Evolutionary conservation across 164 flowering plant species (phyloP), one percentile per base, ranked within the genome.

Genomic region (Saururus chinensis): DNA sequence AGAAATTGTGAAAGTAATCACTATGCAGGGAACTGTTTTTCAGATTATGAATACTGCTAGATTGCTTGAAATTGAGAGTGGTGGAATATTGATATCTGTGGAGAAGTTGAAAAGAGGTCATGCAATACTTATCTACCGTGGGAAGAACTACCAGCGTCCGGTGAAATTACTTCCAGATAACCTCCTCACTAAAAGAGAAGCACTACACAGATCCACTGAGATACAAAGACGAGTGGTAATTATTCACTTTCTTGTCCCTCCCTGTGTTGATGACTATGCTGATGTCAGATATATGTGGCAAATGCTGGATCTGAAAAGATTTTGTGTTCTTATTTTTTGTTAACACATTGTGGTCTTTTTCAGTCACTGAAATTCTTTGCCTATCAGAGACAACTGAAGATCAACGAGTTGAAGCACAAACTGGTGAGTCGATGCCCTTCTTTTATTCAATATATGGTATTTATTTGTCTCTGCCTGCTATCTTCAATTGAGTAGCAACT

Each of bases 211-310:
- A 63, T 92, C 97, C 41, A 76, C 86, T 64, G 90, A 79, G 68
- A 75, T 84, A 84, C 98, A 89, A 71, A 84, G 96, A 76, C 37
- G 83, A 74, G 97, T 96, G 67, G 98, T 89, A 82, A 86, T 86
- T 73, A 21, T 12, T 57, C 35, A 19, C 25, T 35, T 57, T 37
- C 13, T 37, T 37, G 6, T 21, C 45, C 37, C 4, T 8, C 10
- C 45, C 21, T 35, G 37, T 30, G 37, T 30, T 30, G 37, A 30
- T 30, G 37, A 30, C n/a, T 30, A 6, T 30, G 37, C 2, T 30
- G 37, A 6, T 6, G 37, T n/a, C n/a, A 30, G 37, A 2, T 30
- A 30, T 30, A 30, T 30, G n/a, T n/a, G n/a, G n/a, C n/a, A n/a
- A n/a, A n/a, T n/a, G n/a, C n/a, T n/a, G n/a, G n/a, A n/a, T n/a